These are phyloP conservation scores for Leccinum incarnatum DNA, from an alignment of 768 basidiomycete species.

Conservation along the genomic window DNA sequence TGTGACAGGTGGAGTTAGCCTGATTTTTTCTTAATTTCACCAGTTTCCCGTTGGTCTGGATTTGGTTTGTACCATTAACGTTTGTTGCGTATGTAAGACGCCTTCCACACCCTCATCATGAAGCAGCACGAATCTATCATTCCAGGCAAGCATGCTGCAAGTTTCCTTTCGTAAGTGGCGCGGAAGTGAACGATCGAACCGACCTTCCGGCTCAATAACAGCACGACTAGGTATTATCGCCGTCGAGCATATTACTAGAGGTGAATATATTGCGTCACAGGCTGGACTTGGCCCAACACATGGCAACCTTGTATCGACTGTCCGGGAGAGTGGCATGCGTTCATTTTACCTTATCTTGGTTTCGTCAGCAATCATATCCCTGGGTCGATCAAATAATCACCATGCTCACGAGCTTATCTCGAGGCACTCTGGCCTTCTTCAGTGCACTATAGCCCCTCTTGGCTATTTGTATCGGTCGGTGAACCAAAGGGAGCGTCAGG, in stretches of 20 bases:
- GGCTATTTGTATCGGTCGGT: background rate
- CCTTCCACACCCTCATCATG: slow-evolving; percentile 18
- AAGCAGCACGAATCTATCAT: slow-evolving; percentile 14
- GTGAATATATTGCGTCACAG: slow-evolving; percentile 28
- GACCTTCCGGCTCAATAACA: slow-evolving; percentile 16
- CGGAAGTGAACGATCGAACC: slow-evolving; percentile 28
- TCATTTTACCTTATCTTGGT: slow-evolving; percentile 2
- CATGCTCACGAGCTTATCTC: background rate
- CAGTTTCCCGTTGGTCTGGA: slow-evolving; percentile 7
- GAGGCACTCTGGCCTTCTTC: background rate
- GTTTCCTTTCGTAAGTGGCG: slow-evolving; percentile 31
- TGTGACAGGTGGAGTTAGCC: slow-evolving; percentile 47
- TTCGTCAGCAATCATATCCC: slow-evolving; percentile 2
- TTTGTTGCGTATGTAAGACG: slow-evolving; percentile 26
- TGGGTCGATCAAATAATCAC: slow-evolving; percentile 4
- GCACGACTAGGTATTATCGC: slow-evolving; percentile 13
- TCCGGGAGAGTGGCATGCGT: background rate
- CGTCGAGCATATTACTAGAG: slow-evolving; percentile 16
- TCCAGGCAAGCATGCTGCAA: slow-evolving; percentile 21
- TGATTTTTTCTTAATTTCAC: slow-evolving; percentile 23
- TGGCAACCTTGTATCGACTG: slow-evolving; percentile 1
- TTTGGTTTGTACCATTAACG: slow-evolving; percentile 12
- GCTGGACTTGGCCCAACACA: slow-evolving; percentile 15
- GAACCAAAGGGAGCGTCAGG: slow-evolving; percentile 14
- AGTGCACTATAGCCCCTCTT: background rate